phyloP scores from a whole-genome alignment of 495 filamentous ascomycete species.

The Pseudevernia furfuracea region DNA sequence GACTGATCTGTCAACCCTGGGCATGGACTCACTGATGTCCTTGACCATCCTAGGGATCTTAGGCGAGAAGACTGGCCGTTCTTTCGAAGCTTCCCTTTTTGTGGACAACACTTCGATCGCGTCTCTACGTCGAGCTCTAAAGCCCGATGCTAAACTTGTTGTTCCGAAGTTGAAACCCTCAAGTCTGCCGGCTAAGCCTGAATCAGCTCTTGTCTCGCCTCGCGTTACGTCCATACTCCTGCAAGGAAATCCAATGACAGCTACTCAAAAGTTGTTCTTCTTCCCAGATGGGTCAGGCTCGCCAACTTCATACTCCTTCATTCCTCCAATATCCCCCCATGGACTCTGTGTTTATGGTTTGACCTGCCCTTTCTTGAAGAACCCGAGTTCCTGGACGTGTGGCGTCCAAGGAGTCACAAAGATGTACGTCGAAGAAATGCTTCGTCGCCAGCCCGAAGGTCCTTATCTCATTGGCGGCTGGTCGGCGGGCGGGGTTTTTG shows the following conservation, averaged over 20 bases:
- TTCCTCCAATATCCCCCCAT: conserved; percentile 42
- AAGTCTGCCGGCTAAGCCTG: no score
- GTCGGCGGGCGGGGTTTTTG: conserved; percentile 82
- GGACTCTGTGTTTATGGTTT: conserved; percentile 52
- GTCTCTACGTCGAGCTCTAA: no score
- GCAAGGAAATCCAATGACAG: conserved; percentile 28
- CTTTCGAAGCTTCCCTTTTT: conserved; percentile 32
- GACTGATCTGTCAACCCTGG: conserved; percentile 40
- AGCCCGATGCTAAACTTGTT: no score
- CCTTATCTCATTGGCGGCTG: conserved; percentile 65
- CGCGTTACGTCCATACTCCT: conserved; percentile 29
- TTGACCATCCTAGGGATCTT: conserved; percentile 42
- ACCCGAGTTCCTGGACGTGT: conserved; percentile 44
- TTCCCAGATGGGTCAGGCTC: conserved; percentile 43
- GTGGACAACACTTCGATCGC: conserved; percentile 27
- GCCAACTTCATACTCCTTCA: conserved; percentile 52
- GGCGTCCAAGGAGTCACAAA: conserved; percentile 47
- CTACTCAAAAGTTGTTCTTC: conserved; percentile 31
- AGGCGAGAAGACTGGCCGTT: conserved; percentile 48
- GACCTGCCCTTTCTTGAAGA: conserved; percentile 61
- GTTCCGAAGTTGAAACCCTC: no score
- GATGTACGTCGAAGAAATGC: conserved; percentile 54
- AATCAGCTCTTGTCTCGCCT: conserved; percentile 16
- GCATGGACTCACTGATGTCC: conserved; percentile 47
- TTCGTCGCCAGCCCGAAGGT: conserved; percentile 64